A percentile compares a stretch with the other conserved stretches of the same genome.
Evolutionary conservation across 805 yeast genomes (phyloP).

Genomic region (Torulaspora maleeae): DNA sequence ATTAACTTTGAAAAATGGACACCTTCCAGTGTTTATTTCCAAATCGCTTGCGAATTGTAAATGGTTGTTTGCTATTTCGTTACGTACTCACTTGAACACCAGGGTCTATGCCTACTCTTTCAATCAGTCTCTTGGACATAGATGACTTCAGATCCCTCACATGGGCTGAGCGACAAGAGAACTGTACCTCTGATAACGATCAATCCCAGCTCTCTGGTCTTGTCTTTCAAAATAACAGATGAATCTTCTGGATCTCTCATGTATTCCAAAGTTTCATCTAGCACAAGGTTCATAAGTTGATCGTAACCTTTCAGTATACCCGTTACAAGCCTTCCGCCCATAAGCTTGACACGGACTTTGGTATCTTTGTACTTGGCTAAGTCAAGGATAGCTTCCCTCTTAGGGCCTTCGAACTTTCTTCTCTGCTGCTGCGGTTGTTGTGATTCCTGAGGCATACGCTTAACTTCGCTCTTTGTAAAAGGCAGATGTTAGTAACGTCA

Average conservation of each 20-base stretch:
- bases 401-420: slow-evolving; percentile 63
- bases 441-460: slow-evolving; percentile 15
- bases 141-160: slow-evolving; percentile 34
- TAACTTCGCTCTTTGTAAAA: slow-evolving; percentile 6
- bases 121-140: slow-evolving; percentile 21
- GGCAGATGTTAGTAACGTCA: slow-evolving; percentile 8
- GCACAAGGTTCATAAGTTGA: slow-evolving; percentile 72
- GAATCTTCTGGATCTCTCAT: slow-evolving; percentile 58
- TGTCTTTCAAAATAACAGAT: slow-evolving; percentile 42
- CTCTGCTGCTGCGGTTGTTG: slow-evolving; percentile 32
- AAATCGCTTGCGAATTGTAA: no score
- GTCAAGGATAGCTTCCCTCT: slow-evolving; percentile 85
- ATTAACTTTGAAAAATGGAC: no score
- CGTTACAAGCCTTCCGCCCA: slow-evolving; percentile 79
- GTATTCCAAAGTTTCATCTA: slow-evolving; percentile 66
- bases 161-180: slow-evolving; percentile 43
- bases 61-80: background rate
- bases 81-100: background rate
- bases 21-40: no score
- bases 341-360: slow-evolving; percentile 67
- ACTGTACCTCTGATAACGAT: slow-evolving; percentile 86
- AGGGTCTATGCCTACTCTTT: background rate
- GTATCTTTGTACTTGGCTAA: slow-evolving; percentile 71
- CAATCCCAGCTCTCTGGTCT: slow-evolving; percentile 65
- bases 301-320: slow-evolving; percentile 84